Percentiles rank a stretch among this genome's conserved stretches.
Conservation (phyloP, 2,329 filamentous ascomycete genomes). For the Macrophomina pseudophaseolina region DNA sequence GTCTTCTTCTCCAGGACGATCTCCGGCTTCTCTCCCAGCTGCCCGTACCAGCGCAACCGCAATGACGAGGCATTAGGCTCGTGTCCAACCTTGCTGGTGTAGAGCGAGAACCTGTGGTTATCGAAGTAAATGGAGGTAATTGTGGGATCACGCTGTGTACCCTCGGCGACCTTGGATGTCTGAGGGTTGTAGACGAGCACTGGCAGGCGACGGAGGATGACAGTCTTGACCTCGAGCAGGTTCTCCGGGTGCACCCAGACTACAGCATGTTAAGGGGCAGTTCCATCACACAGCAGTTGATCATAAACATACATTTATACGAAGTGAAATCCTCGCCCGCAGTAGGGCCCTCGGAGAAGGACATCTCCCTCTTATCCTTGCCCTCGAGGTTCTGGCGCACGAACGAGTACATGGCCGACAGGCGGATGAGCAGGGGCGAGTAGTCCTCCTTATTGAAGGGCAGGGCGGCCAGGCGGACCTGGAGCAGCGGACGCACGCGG, state of each 20-base stretch:
- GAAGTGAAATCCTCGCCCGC: slow-evolving; percentile 74
- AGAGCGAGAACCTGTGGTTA: slow-evolving; percentile 82
- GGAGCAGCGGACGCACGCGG: slow-evolving; percentile 87
- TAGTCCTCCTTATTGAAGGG: slow-evolving; percentile 97
- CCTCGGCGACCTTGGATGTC: slow-evolving; percentile 79
- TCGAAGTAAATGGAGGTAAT: slow-evolving; percentile 98
- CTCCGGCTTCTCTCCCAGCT: slow-evolving; percentile 76
- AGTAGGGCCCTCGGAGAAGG: slow-evolving; percentile 48
- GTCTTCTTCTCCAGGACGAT: slow-evolving; percentile 90
- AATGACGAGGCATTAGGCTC: slow-evolving; percentile 79
- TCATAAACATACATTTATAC: slow-evolving; percentile 73
- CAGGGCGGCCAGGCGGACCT: slow-evolving; percentile 83
- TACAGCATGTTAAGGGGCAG: slow-evolving; percentile 46
- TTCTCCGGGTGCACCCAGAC: slow-evolving; percentile 98
- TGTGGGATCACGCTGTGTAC: slow-evolving; percentile 77
- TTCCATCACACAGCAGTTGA: not conserved
- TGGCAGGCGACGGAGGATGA: slow-evolving; percentile 87
- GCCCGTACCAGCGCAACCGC: slow-evolving; percentile 89
- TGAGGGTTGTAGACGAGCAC: slow-evolving; percentile 93
- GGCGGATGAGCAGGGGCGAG: slow-evolving; percentile 81
- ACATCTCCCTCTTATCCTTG: slow-evolving; percentile 50
- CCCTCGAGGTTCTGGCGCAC: slow-evolving; percentile 82
- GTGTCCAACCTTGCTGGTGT: slow-evolving; percentile 81
- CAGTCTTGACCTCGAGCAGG: slow-evolving; percentile 93
- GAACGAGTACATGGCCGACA: slow-evolving; percentile 96